Evolutionary conservation across 345 rosid species (phyloP).

Genomic region (Garcia nutans): DNA sequence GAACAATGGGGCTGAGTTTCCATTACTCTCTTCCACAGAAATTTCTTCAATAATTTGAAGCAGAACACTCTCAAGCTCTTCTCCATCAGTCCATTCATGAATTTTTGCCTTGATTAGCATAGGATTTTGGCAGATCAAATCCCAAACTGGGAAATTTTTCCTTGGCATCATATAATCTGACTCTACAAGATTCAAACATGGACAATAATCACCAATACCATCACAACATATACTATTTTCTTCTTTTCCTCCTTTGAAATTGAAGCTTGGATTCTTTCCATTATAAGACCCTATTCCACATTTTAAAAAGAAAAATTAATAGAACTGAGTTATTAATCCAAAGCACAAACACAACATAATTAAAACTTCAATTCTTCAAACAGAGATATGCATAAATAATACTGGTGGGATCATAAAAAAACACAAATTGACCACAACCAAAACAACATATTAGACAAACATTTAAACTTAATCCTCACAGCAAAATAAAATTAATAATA

Average conservation of each 20-base stretch:
- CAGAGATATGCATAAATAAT: no score
- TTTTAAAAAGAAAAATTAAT: no score
- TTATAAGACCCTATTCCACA: conserved; percentile 48
- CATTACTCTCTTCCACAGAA: conserved; percentile 14
- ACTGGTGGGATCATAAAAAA: not conserved
- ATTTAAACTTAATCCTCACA: no score
- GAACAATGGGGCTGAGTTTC: conserved; percentile 20
- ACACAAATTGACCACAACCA: not conserved
- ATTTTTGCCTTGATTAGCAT: conserved; percentile 56
- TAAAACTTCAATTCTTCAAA: no score
- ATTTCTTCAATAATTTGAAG: conserved; percentile 34
- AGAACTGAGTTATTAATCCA: no score
- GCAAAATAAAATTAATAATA: no score
- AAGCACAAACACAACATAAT: no score
- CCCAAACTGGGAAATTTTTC: conserved; percentile 82
- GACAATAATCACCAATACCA: conserved; percentile 84
- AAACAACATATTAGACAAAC: no score
- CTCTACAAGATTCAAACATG: conserved; percentile 58
- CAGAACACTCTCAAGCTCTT: conserved; percentile 49
- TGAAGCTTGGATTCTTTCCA: conserved; percentile 68
- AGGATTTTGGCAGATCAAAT: conserved; percentile 51
- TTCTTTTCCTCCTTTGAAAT: conserved; percentile 44
- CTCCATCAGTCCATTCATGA: conserved; percentile 75
- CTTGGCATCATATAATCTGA: conserved; percentile 76
- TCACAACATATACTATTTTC: conserved; percentile 71